phyloP scores from a whole-genome alignment of 176 grass and related monocot species.

The Carex parvula region DNA sequence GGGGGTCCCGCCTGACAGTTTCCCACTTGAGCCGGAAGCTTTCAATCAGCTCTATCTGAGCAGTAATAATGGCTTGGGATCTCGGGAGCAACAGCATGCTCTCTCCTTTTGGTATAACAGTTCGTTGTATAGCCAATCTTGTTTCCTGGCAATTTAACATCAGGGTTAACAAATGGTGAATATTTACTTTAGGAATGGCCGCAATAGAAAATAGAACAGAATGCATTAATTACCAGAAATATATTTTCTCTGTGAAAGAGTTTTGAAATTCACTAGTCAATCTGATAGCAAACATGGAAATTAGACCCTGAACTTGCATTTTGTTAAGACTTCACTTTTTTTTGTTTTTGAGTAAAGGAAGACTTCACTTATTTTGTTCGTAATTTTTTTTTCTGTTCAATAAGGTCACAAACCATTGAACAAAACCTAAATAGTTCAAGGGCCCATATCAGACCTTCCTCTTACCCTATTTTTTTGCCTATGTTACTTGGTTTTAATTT shows the following conservation, averaged over 20 bases:
- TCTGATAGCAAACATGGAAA: neutral
- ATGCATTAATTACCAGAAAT: neutral
- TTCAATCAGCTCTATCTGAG: constrained; percentile 60
- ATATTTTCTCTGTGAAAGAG: neutral
- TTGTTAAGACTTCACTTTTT: neutral
- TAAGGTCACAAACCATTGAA: neutral
- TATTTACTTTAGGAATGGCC: neutral
- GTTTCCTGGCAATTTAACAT: constrained; percentile 45
- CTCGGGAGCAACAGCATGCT: constrained; percentile 53
- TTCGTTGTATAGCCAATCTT: constrained; percentile 74
- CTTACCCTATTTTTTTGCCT: neutral
- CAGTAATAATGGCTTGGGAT: constrained; percentile 43
- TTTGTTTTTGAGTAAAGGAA: too few species aligned
- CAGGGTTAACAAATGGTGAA: neutral
- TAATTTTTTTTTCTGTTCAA: neutral
- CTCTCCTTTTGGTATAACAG: constrained; percentile 71
- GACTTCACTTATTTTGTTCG: neutral
- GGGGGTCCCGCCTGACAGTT: constrained; percentile 38
- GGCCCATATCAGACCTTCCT: neutral
- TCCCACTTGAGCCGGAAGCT: constrained; percentile 72
- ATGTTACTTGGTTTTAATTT: neutral
- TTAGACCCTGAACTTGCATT: neutral
- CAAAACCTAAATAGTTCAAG: neutral
- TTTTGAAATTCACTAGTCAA: neutral
- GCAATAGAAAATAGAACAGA: neutral